Conservation (phyloP, 1,139 yeast species). For the Geotrichum klebahnii region DNA sequence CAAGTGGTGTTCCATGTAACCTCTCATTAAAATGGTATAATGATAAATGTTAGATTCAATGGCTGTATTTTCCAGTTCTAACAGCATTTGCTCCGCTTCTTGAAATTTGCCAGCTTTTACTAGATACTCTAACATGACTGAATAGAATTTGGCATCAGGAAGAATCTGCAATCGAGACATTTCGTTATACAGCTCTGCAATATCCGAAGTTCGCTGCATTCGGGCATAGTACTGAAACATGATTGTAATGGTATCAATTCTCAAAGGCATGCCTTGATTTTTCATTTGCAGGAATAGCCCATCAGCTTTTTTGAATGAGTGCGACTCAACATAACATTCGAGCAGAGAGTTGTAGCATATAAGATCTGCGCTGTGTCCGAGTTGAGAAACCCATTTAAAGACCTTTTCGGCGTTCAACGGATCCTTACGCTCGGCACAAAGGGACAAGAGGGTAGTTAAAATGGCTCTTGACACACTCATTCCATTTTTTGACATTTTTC, state of each 20-base stretch:
- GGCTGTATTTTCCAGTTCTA: conserved; percentile 23
- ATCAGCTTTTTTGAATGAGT: conserved; percentile 26
- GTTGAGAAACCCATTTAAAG: conserved; percentile 31
- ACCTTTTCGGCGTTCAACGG: conserved; percentile 31
- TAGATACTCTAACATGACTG: conserved; percentile 29
- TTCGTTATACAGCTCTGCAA: conserved; percentile 15
- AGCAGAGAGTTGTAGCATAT: conserved; percentile 33
- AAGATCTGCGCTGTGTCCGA: conserved; percentile 31
- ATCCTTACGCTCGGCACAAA: conserved; percentile 36
- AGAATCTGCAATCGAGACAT: conserved; percentile 21
- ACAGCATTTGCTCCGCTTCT: conserved; percentile 27
- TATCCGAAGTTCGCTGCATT: conserved; percentile 10
- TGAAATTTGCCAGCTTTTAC: conserved; percentile 22
- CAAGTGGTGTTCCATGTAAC: conserved; percentile 20
- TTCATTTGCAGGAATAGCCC: conserved; percentile 26
- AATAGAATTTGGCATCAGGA: conserved; percentile 31
- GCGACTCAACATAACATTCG: conserved; percentile 27
- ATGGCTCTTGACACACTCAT: conserved; percentile 29
- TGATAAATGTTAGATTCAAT: conserved; percentile 29
- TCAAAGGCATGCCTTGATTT: conserved; percentile 23
- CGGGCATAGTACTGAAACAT: conserved; percentile 28
- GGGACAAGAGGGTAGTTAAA: conserved; percentile 33
- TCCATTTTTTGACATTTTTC: conserved; percentile 30
- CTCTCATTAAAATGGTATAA: conserved; percentile 31
- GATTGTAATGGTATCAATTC: conserved; percentile 32